Conservation (phyloP, 495 filamentous ascomycete species). For the Rhypophila decipiens region DNA sequence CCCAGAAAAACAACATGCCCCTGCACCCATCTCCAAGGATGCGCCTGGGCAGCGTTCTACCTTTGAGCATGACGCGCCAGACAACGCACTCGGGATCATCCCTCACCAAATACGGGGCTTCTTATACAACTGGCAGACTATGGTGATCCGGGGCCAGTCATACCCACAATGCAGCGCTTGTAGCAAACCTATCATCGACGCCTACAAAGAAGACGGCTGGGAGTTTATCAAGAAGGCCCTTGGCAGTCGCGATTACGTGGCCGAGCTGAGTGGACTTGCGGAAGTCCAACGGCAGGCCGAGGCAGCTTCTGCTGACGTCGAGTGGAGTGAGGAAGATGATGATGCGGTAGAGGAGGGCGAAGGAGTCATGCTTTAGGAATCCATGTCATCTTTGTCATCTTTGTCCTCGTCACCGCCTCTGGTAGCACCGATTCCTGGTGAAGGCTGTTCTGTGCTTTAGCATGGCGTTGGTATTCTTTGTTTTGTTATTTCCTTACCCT, state of each 20-base stretch:
- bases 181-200: slow-evolving; percentile 64
- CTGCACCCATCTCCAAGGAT: slow-evolving; percentile 33
- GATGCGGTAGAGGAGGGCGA: slow-evolving; percentile 40
- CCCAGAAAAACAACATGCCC: slow-evolving; percentile 56
- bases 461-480: no score
- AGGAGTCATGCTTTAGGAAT: slow-evolving; percentile 29
- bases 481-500: no score
- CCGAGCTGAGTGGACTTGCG: slow-evolving; percentile 82
- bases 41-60: slow-evolving; percentile 14
- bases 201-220: slow-evolving; percentile 73
- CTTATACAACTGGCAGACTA: slow-evolving; percentile 76
- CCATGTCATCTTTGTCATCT: no score
- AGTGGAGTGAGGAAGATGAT: slow-evolving; percentile 43
- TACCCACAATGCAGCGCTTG: slow-evolving; percentile 93
- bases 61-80: slow-evolving; percentile 49
- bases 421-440: no score
- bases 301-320: slow-evolving; percentile 33
- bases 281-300: slow-evolving; percentile 86
- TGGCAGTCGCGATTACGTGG: slow-evolving; percentile 78
- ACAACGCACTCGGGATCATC: slow-evolving; percentile 78
- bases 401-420: no score
- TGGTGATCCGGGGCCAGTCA: slow-evolving; percentile 70
- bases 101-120: slow-evolving; percentile 94
- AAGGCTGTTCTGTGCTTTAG: no score
- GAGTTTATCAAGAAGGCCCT: slow-evolving; percentile 82